phyloP scores from a whole-genome alignment of 106 monocot genomes.

The Iris macrosiphon region DNA sequence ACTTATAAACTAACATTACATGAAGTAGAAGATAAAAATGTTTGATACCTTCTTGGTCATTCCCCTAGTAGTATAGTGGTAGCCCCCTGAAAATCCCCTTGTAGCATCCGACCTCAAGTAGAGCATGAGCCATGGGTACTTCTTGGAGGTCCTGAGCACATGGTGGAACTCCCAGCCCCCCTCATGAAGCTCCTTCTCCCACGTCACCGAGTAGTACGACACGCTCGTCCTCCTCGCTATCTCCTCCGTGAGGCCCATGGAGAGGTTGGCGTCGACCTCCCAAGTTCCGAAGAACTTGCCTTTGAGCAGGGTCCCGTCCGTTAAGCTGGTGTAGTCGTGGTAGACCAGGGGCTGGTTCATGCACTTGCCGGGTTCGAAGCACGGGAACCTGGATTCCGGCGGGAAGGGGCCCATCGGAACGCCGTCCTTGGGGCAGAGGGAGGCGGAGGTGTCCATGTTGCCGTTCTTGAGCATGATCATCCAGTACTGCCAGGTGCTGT shows the following conservation, averaged over 20 bases:
- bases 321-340: conserved; percentile 36
- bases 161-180: conserved; percentile 72
- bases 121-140: conserved; percentile 92
- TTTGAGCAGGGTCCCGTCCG: conserved; percentile 14
- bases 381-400: conserved; percentile 55
- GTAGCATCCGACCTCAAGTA: conserved; percentile 87
- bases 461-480: conserved; percentile 97
- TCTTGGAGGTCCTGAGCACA: conserved; percentile 43
- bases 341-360: conserved; percentile 84
- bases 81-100: conserved; percentile 69
- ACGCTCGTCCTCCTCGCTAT: too few species aligned
- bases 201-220: conserved; percentile 61
- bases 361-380: conserved; percentile 61
- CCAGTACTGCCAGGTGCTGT: conserved; percentile 81
- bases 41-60: conserved; percentile 65
- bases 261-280: conserved; percentile 39
- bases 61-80: conserved; percentile 80
- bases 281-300: conserved; percentile 63
- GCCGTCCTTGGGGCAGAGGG: conserved; percentile 66
- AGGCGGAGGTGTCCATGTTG: conserved; percentile 64
- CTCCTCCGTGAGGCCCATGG: background rate
- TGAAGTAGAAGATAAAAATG: too few species aligned
- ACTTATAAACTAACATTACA: too few species aligned
- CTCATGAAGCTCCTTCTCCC: conserved; percentile 60
- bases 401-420: conserved; percentile 53